Evolutionary conservation across 352 stramenopile genomes (phyloP), one percentile per base, ranked within the genome.

Genomic region (Phytophthora vignae): DNA sequence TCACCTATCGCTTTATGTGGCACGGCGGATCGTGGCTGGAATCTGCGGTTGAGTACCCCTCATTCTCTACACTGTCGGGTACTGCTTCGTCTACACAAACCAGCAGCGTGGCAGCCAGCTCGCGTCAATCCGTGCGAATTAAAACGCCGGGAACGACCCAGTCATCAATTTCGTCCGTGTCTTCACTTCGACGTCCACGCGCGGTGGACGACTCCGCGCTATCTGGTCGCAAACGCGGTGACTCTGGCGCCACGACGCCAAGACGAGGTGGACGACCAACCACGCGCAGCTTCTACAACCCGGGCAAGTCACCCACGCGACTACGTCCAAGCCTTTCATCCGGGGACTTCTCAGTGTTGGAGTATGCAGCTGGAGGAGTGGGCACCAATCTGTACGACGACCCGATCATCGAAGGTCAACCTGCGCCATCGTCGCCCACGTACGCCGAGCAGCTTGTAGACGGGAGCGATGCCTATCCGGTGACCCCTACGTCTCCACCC

Each of bases 1-100:
- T 77, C 6, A 80, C 83, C 12, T 89, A 89, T 62, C 82, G 83
- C 10, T 85, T 82, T 44, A 76, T 82, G 53, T 91, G 84, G 84
- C 82, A 91, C 54, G 74, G 64, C 49, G 70, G 82, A 17, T 78
- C 71, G 7, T 94, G 87, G 87, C 75, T 94, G 14, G 72, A 92
- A 52, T 82, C 78, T 33, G 65, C 68, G 4, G 67, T 92, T 17
- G 83, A 91, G 33, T 91, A 83, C 46, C 71, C 77, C 27, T 69
- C 76, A 6, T 67, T 75, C 25, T 64, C 60, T 19, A 64, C 53
- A 12, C 55, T 62, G n/a, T 4, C 57, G 52, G 65, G 29, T 1
- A 19, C 40, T n/a, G 11, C 25, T 12, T 64, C 60, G 48, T 60
- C 49, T 12, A 52, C 54, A 58, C 48, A 69, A 58, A 73, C 25